Base-by-base conservation (phyloP, 2,329 filamentous ascomycete genomes). In the Purpureocillium lavendulum region DNA sequence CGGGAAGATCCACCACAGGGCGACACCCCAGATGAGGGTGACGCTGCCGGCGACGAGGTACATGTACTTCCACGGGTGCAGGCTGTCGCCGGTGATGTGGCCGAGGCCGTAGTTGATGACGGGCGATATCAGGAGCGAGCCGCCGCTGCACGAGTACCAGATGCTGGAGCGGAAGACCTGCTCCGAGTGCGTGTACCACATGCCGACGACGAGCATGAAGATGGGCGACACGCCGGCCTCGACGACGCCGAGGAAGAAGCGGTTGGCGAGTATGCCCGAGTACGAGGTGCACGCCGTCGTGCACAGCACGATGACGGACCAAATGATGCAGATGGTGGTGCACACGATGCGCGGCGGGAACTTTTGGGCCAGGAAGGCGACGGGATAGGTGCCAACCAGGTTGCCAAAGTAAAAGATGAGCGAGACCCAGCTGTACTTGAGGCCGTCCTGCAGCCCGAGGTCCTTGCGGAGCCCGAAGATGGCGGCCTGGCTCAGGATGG, bases 141-240 rank as follows among this genome's bases (percentile, higher is more conserved):
- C 54, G 1, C 62, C 62, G 15, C 60, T 60, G 32, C 57, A 62
- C 6, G 60, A 63, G 36, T 61, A 60, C 53, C 60, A 64, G 40
- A 54, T 52, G 32, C 59, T 58, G 4, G 61, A 58, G 2, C 61
- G 54, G 21, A 57, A 49, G 2, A 58, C 58, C 36, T 65, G 61
- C 30, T 65, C 61, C 3, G 53, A 49, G 8, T 59, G 54, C 1
- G 60, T 62, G 39, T 62, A 64, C 62, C 62, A 65, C 30, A 64
- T 55, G 3, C 54, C 58, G 38, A 61, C 59, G 1, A 64, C 48
- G 4, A 63, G 49, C 30, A 65, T 61, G 36, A 64, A 65, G 2
- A 53, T 59, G 36, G 46, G 61, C 35, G 45, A 58, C 16, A 55
- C 53, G 35, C 47, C 56, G 13, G 45, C 54, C 42, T 65, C 62